Evolutionary conservation across 331 rosid genomes (phyloP), one percentile per base, ranked within the genome.

Genomic region (Malus hybrid): DNA sequence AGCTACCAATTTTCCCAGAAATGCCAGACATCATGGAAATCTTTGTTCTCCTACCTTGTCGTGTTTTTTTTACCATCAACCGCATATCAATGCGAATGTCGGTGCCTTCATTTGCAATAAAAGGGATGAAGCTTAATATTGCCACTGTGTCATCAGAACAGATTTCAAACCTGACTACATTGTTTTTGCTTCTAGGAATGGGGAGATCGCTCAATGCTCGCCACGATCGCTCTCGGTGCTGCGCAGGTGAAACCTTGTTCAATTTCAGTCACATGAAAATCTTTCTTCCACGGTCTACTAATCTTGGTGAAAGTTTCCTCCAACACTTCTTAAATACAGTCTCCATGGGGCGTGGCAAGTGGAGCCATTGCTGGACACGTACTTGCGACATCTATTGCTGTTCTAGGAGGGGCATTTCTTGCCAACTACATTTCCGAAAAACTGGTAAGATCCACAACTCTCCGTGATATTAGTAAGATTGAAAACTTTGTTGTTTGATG

Each of bases 201-300:
- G 97, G 99, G 99, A 50, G 99, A 92, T 80, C 99, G 96, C 39
- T 94, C 99, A 32, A 94, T 94, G 99, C 99, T 94, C 82, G 99
- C 97, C 36, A 94, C 97, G 59, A 92, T 94, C 34, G 99, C 99
- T 18, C 99, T 94, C 0, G 96, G 90, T 36, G 99, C 99, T 77
- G 99, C 97, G 31, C 97, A 92, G 99, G 99, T 94, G 27, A n/a
- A 60, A 71, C 66, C 77, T 74, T 77, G 52, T 64, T 11, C 32
- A 59, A 72, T 59, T 77, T 44, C 15, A 70, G 46, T 56, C 69
- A 19, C 19, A 6, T 44, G 0, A 42, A 42, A 42, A 20, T 31
- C 52, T 44, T 18, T 29, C n/a, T 31, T 20, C 11, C 31, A 1
- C n/a, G 5, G 14, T 82, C 42, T 57, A 31, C 66, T 29, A 24